A percentile compares a stretch with the other conserved stretches of the same genome.
phyloP scores from a whole-genome alignment of 1,284 basidiomycete genomes.

The Vanrija humicola region DNA sequence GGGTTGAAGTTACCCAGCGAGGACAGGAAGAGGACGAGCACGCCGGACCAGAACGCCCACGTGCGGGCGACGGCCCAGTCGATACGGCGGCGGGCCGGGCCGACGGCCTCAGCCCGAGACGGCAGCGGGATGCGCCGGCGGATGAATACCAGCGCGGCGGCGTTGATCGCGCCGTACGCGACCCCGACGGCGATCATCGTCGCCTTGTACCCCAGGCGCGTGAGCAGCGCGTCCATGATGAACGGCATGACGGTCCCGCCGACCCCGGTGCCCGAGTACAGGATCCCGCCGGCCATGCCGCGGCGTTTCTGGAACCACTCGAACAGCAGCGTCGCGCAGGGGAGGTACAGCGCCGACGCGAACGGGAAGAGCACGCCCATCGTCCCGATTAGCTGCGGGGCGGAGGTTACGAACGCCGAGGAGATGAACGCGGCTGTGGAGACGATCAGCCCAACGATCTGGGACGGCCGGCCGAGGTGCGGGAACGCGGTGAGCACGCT shows the following conservation, averaged over 20 bases:
- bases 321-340: conserved; percentile 44
- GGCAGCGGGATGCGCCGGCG: conserved; percentile 38
- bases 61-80: conserved; percentile 26
- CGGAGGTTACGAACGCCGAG: conserved; percentile 34
- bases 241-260: conserved; percentile 46
- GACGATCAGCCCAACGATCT: conserved; percentile 29
- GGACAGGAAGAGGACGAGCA: conserved; percentile 32
- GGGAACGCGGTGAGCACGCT: conserved; percentile 37
- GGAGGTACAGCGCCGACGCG: conserved; percentile 41
- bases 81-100: not conserved
- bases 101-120: too few relatives aligned
- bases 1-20: conserved; percentile 45
- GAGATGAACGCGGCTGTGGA: conserved; percentile 26
- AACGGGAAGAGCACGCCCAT: conserved; percentile 44
- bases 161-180: conserved; percentile 31
- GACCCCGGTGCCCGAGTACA: conserved; percentile 44
- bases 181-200: conserved; percentile 41
- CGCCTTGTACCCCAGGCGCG: conserved; percentile 42
- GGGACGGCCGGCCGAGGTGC: conserved; percentile 21
- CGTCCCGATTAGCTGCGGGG: conserved; percentile 43
- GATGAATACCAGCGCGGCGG: conserved; percentile 37
- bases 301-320: conserved; percentile 45
- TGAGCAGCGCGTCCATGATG: conserved; percentile 37
- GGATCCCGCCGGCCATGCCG: conserved; percentile 44
- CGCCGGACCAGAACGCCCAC: conserved; percentile 29